Percentiles rank a stretch among this genome's conserved stretches.
These are phyloP conservation scores for Alnus glutinosa DNA, from an alignment of 306 rosid species.

Conservation along the genomic window DNA sequence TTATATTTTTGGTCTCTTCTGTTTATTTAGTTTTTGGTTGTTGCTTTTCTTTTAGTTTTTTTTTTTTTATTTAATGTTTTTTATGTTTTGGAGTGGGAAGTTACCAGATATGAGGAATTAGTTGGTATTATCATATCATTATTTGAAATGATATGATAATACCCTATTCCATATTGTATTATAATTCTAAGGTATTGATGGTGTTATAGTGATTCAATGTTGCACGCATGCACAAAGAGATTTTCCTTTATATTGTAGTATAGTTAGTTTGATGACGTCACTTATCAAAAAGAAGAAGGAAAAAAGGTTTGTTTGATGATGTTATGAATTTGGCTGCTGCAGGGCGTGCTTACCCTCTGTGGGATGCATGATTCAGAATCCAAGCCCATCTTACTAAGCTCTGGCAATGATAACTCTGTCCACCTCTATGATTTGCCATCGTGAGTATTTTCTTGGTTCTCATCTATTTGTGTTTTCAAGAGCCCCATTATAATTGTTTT, in stretches of 20 bases:
- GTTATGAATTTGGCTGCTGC: slow-evolving; percentile 25
- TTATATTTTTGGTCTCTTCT: too few relatives aligned
- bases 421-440: slow-evolving; percentile 93
- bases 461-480: background rate
- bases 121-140: too few relatives aligned
- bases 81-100: too few relatives aligned
- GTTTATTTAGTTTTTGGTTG: background rate
- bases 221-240: background rate
- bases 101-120: too few relatives aligned
- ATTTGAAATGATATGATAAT: too few relatives aligned
- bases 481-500: slow-evolving; percentile 20
- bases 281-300: too few relatives aligned
- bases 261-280: slow-evolving; percentile 11
- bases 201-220: background rate
- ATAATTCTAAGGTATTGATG: background rate
- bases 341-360: slow-evolving; percentile 83
- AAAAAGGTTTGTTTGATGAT: slow-evolving; percentile 10
- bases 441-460: slow-evolving; percentile 48
- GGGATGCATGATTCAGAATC: slow-evolving; percentile 91
- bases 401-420: slow-evolving; percentile 88
- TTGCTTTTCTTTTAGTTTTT: background rate
- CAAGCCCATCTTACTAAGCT: slow-evolving; percentile 80
- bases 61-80: too few relatives aligned
- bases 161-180: too few relatives aligned
- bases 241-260: background rate